Percentiles rank a stretch among this genome's conserved stretches.
phyloP scores from a whole-genome alignment of 1,139 yeast species.

The Magnusiomyces fungicola region DNA sequence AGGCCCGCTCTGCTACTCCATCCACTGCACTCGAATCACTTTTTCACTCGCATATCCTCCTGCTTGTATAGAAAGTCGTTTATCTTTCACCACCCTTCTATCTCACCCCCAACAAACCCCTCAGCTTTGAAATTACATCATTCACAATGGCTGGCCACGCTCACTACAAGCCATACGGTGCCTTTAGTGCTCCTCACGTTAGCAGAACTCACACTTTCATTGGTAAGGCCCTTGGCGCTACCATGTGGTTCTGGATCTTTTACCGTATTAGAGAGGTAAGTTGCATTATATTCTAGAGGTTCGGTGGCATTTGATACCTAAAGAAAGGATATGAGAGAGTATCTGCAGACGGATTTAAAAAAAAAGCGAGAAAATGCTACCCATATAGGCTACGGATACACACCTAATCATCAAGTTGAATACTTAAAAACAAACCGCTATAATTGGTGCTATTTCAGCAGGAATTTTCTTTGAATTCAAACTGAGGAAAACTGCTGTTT shows the following conservation, averaged over 20 bases:
- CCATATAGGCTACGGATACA: too few species aligned
- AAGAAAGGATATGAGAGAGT: background rate
- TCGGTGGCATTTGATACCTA: background rate
- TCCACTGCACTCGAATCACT: too few species aligned
- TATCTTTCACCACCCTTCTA: background rate
- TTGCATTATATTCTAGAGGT: constrained; percentile 2
- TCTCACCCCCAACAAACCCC: background rate
- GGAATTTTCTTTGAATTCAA: too few species aligned
- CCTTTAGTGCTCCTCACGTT: constrained; percentile 33
- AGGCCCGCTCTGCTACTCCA: background rate
- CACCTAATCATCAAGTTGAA: too few species aligned
- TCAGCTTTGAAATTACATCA: background rate
- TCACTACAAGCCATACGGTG: constrained; percentile 19
- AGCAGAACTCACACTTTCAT: constrained; percentile 44
- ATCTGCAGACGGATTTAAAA: background rate
- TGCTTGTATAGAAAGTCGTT: too few species aligned
- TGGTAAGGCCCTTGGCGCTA: constrained; percentile 64
- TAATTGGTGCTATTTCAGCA: too few species aligned
- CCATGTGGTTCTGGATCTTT: constrained; percentile 84
- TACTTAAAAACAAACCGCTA: too few species aligned
- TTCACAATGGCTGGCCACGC: constrained; percentile 13
- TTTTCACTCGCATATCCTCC: too few species aligned
- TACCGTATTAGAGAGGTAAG: constrained; percentile 64
- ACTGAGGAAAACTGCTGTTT: too few species aligned
- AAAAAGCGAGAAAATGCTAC: constrained; percentile 8